Conservation (phyloP, 192 early-diverging fungal species). For the Paraglomus brasilianum region DNA sequence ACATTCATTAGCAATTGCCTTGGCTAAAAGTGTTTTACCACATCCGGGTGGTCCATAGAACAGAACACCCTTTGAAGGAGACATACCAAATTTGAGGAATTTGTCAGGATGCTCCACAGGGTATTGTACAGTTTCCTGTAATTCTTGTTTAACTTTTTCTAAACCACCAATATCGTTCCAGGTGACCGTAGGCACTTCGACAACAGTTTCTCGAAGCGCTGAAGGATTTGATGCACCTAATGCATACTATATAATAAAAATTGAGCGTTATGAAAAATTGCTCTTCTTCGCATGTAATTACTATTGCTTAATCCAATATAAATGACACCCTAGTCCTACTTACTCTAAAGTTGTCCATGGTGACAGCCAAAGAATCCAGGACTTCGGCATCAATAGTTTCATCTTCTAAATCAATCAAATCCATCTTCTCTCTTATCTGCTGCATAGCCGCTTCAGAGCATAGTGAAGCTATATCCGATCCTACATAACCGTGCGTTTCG, state of each 20-base stretch:
- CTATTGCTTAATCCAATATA: no score
- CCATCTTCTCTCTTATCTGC: conserved; percentile 99
- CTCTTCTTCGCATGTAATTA: background rate
- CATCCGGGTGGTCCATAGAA: conserved; percentile 99
- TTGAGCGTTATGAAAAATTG: conserved; percentile 11
- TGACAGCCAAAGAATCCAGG: conserved; percentile 90
- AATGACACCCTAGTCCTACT: background rate
- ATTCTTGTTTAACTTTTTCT: conserved; percentile 96
- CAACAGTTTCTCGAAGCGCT: conserved; percentile 97
- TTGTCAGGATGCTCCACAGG: conserved; percentile 99
- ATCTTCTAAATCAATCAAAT: conserved; percentile 95
- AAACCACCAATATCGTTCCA: conserved; percentile 98
- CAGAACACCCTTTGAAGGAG: conserved; percentile 93
- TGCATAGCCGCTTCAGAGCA: conserved; percentile 99
- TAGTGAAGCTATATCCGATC: conserved; percentile 94
- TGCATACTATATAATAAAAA: conserved; percentile 61
- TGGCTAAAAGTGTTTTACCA: conserved; percentile 97
- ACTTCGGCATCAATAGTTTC: conserved; percentile 98
- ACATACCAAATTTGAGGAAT: conserved; percentile 99
- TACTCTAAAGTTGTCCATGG: conserved; percentile 95
- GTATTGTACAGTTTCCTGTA: conserved; percentile 98
- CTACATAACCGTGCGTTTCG: conserved; percentile 97
- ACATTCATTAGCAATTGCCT: conserved; percentile 99
- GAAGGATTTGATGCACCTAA: conserved; percentile 94
- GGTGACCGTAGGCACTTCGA: conserved; percentile 91